Conservation (phyloP, 345 rosid genomes). For the Eucalyptus virginea region DNA sequence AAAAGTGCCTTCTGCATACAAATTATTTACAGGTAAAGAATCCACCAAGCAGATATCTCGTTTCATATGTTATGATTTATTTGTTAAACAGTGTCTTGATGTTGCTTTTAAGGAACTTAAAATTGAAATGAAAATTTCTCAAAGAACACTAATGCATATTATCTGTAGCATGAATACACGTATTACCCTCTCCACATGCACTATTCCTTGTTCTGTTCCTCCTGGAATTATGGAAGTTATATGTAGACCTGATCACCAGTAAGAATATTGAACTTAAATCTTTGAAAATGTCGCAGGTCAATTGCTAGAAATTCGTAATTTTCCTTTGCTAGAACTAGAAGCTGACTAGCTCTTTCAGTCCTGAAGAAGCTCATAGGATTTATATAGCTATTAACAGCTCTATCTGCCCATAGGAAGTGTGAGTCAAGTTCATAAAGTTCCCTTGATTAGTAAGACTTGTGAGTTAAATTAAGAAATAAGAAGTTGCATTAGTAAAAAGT, state of each 20-base stretch:
- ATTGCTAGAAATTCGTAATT: background rate
- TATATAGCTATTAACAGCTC: background rate
- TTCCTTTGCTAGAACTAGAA: background rate
- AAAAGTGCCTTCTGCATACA: constrained; percentile 45
- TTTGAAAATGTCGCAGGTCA: background rate
- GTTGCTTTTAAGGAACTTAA: background rate
- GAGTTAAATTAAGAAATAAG: no score
- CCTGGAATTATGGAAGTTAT: background rate
- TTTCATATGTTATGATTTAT: background rate
- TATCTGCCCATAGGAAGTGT: no score
- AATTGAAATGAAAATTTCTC: background rate
- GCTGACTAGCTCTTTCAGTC: background rate
- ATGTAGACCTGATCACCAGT: background rate
- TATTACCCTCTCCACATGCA: background rate
- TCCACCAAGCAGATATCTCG: background rate
- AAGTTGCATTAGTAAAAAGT: no score
- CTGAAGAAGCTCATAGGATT: background rate
- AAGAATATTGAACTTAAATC: background rate
- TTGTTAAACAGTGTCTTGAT: background rate
- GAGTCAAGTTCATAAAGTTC: no score
- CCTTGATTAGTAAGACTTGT: no score
- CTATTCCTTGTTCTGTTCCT: background rate
- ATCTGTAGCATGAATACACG: background rate
- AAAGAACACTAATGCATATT: background rate
- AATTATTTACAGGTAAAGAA: constrained; percentile 47